Evolutionary conservation across 2,329 filamentous ascomycete genomes (phyloP), one percentile per base, ranked within the genome.

Genomic region (Fusarium irregulare): DNA sequence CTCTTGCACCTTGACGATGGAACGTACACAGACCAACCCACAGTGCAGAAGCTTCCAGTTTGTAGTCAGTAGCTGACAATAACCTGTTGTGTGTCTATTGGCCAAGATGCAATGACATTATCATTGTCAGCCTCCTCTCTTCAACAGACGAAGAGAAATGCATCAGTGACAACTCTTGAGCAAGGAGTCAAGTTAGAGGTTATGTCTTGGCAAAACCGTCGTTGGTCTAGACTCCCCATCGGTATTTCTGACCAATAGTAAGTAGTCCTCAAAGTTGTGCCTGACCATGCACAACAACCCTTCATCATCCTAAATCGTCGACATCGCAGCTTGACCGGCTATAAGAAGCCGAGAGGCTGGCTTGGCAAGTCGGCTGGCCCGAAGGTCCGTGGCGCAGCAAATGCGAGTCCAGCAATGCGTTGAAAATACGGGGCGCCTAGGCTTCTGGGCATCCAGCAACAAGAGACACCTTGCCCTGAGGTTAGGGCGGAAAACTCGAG

Each of bases 341-440:
- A 76, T 71, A 73, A 75, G 63, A 64, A 76, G 74, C 74, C 74
- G 74, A 76, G 73, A 75, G 72, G 69, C 73, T 75, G 71, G 65
- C 74, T 76, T 76, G 74, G 74, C 74, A 73, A 53, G 60, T 76
- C 73, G 72, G 74, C 59, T 74, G 66, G 67, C 64, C 73, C 72
- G 69, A 76, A 34, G 74, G 68, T 40, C 69, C 77, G 72, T 73
- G 74, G 74, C 74, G 74, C 70, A 76, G 73, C 66, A 66, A 37
- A 53, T 56, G 60, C 64, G 56, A 70, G 73, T 57, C 69, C 72
- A 73, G 72, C 63, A 74, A 70, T 70, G 62, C 65, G 58, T 71
- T 68, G 60, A 62, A 76, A 76, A 71, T 73, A 71, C 74, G 71
- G 74, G 74, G 64, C 71, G 51, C 61, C 63, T 70, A 53, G 56